These are phyloP conservation scores for Aeschynomene evenia DNA, from an alignment of 306 rosid genomes.

Conservation along the genomic window DNA sequence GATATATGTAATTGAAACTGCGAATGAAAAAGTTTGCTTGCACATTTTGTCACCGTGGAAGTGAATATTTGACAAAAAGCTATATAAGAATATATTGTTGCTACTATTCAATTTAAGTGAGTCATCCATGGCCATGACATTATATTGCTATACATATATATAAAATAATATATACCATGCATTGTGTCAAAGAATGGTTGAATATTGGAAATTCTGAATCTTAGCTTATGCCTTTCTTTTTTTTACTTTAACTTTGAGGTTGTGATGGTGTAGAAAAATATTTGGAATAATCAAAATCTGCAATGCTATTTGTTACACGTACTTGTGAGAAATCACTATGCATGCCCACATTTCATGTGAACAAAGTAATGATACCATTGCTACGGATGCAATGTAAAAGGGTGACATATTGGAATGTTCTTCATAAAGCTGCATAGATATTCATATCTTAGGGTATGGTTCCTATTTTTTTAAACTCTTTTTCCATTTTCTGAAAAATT, in stretches of 20 bases:
- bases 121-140: background rate
- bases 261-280: slow-evolving; percentile 16
- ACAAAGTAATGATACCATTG: background rate
- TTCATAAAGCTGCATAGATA: background rate
- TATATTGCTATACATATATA: background rate
- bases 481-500: too few species aligned
- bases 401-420: slow-evolving; percentile 12
- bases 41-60: slow-evolving; percentile 35
- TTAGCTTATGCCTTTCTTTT: background rate
- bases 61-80: slow-evolving; percentile 23
- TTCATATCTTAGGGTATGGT: background rate
- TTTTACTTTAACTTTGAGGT: background rate
- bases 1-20: slow-evolving; percentile 1
- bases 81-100: background rate
- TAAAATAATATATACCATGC: too few species aligned
- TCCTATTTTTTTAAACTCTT: too few species aligned
- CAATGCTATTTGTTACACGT: slow-evolving; percentile 23
- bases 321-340: background rate
- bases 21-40: slow-evolving; percentile 6
- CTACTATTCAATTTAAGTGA: background rate
- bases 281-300: slow-evolving; percentile 31
- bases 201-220: slow-evolving; percentile 11
- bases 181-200: background rate
- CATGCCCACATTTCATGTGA: slow-evolving; percentile 22
- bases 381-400: background rate